Evolutionary conservation across 2,329 filamentous ascomycete genomes (phyloP), one percentile per base, ranked within the genome.

Genomic region (Verticillium longisporum): DNA sequence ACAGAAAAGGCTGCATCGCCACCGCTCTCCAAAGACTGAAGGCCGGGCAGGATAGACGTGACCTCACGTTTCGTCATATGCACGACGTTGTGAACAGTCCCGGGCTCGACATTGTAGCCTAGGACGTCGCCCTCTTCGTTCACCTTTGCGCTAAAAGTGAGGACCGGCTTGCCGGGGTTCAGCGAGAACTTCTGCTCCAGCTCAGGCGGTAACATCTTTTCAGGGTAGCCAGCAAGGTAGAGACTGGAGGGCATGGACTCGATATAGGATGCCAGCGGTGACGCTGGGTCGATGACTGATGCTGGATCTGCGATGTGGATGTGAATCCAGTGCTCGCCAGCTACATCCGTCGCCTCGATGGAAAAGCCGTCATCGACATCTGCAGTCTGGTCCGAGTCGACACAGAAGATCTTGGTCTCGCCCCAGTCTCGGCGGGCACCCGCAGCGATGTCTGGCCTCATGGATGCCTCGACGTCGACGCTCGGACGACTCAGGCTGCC

Each of bases 301-400:
- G 88, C 88, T 9, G 90, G 90, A 68, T 95, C 91, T 14, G 91
- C 91, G 53, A 90, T 83, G 71, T 95, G 91, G 36, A 92, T 75
- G 68, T 92, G 90, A 34, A 94, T 77, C 91, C 91, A 95, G 68
- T 84, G 85, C 65, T 89, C 80, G 58, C 79, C 70, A 21, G 79
- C 63, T 18, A 72, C 76, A 4, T 78, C 73, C 1, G 87, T 82
- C 55, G 74, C 71, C 69, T 92, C 87, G 7, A 95, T 69, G 1
- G 90, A 94, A 9, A 96, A 75, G 1, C 88, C 91, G 69, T 96
- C 91, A 66, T 96, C 91, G 61, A 95, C 89, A 66, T 94, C 86
- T 33, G 82, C 77, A 0, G 91, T 89, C 38, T 74, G 75, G 21
- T 80, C 78, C 33, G 83, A 80, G 68, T 96, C 91, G 62, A 96